Conservation (phyloP, 176 grass and related monocot species). For the Zoysia pacifica region DNA sequence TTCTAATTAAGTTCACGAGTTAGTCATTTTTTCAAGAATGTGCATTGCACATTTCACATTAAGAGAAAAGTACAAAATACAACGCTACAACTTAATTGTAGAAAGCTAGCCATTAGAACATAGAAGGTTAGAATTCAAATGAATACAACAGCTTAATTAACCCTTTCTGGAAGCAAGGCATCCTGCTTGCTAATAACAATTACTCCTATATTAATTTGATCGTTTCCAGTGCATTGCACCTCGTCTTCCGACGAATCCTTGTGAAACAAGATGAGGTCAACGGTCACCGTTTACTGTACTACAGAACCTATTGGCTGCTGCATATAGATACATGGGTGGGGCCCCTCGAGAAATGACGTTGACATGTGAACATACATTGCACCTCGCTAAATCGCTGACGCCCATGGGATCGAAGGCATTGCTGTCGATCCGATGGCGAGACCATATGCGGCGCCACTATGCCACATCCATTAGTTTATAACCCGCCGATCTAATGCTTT, state of each 20-base stretch:
- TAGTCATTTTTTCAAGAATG: too few species aligned
- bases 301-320: background rate
- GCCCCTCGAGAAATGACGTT: background rate
- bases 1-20: too few species aligned
- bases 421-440: background rate
- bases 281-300: background rate
- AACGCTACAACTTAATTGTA: background rate
- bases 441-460: conserved; percentile 25
- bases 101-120: too few species aligned
- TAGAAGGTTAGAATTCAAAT: background rate
- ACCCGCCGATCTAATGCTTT: background rate
- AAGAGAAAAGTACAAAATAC: too few species aligned
- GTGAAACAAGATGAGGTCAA: conserved; percentile 24
- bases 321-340: background rate
- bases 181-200: background rate
- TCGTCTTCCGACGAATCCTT: background rate
- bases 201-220: background rate
- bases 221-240: conserved; percentile 17
- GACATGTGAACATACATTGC: conserved; percentile 12
- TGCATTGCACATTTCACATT: too few species aligned
- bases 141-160: background rate
- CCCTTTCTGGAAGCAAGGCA: background rate
- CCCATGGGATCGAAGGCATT: background rate
- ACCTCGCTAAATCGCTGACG: background rate
- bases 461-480: conserved; percentile 20